Evolutionary conservation across 257 asterid species (phyloP).

Genomic region (Solanum pinnatisectum): DNA sequence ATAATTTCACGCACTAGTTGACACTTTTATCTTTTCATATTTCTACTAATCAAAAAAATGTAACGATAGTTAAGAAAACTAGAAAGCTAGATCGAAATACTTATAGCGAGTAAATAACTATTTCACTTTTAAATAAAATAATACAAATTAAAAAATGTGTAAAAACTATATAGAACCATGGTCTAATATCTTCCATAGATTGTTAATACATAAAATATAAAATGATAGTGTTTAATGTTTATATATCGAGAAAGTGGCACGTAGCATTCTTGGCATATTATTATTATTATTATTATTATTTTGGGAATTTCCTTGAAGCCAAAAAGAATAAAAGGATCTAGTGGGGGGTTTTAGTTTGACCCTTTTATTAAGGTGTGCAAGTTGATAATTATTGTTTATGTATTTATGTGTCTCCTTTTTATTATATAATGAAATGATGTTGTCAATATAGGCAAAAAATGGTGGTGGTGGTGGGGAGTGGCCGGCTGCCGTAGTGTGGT

Average conservation of each 20-base stretch:
- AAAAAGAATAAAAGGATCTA: background rate
- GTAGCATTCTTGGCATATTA: background rate
- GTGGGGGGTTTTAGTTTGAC: background rate
- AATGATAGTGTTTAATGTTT: too few relatives aligned
- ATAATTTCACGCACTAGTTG: background rate
- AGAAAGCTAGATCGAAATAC: background rate
- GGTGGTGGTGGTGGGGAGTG: slow-evolving; percentile 21
- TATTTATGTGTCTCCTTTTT: background rate
- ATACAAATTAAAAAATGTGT: background rate
- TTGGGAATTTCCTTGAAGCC: background rate
- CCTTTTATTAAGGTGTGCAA: background rate
- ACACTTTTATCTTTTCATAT: too few relatives aligned
- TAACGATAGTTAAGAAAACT: background rate
- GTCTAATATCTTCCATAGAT: background rate
- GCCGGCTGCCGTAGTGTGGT: slow-evolving; percentile 2
- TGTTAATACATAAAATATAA: background rate
- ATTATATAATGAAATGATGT: background rate
- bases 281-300: background rate
- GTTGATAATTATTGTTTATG: background rate
- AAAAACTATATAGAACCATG: background rate
- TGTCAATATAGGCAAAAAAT: slow-evolving; percentile 7
- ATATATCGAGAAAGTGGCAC: background rate
- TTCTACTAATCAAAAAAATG: background rate
- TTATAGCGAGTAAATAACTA: background rate
- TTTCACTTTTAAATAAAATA: background rate